Evolutionary conservation across 2,329 filamentous ascomycete species (phyloP).

Genomic region (Botrytis galanthina): DNA sequence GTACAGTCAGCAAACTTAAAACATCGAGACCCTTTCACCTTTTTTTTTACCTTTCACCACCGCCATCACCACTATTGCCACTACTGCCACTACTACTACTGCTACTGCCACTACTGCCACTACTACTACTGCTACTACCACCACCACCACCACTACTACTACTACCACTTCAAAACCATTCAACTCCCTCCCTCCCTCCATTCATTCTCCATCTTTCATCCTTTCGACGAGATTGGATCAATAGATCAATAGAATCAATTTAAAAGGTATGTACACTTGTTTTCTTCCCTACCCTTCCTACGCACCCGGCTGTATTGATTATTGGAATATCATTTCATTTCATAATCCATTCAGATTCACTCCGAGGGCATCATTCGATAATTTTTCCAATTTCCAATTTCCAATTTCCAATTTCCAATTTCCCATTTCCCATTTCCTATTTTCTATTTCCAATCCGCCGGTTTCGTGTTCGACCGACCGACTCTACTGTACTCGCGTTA

Average conservation of each 20-base stretch:
- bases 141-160: too few relatives aligned
- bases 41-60: background rate
- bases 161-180: background rate
- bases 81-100: too few relatives aligned
- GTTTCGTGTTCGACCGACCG: background rate
- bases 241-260: background rate
- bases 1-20: slow-evolving; percentile 15
- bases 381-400: background rate
- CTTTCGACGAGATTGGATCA: background rate
- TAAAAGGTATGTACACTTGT: background rate
- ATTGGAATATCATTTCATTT: too few relatives aligned
- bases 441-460: background rate
- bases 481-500: background rate
- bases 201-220: background rate
- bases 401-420: too few relatives aligned
- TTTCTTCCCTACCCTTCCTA: background rate
- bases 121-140: too few relatives aligned
- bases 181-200: background rate
- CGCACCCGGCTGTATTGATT: too few relatives aligned
- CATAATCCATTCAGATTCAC: background rate
- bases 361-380: background rate
- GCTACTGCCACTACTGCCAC: too few relatives aligned
- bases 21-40: background rate
- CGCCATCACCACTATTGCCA: too few relatives aligned
- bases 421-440: background rate